Evolutionary conservation across 805 yeast species (phyloP), one percentile per base, ranked within the genome.

Genomic region (Metschnikowia kofuensis): DNA sequence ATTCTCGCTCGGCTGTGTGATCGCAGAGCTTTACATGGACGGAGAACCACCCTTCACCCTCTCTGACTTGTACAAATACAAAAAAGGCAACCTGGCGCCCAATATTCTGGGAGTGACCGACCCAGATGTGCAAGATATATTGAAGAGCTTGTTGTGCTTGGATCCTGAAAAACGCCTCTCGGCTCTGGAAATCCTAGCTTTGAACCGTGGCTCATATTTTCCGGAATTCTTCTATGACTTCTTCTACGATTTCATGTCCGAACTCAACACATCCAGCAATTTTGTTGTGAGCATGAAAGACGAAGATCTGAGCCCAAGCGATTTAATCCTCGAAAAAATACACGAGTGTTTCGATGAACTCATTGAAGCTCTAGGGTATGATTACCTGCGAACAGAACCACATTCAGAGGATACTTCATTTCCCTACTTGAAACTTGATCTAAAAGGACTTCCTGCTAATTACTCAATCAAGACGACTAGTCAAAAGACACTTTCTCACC

Each of bases 31-130:
- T 7, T 89, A 85, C 55, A 69, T 83, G 15, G 98, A 94, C 55
- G 97, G 97, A 0, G 77, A 87, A 14, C 87, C 97, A 0, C 76
- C 89, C 0, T 92, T 94, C 65, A 84, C 96, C 0, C 75, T 94
- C 11, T 83, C 98, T 0, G 96, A 91, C 60, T 70, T 91, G 52
- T 92, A 88, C 73, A 87, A 84, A 65, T 94, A 86, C 66, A 84
- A 84, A 58, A 79, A 79, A 50, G 78, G 82, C 2, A 90, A 86
- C 50, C 83, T 77, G 59, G 63, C 64, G 16, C 95, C 96, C 0
- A 82, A 82, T 48, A 64, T 88, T 41, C 74, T 77, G 7, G 75
- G 76, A 2, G 78, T 88, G 16, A 74, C 74, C 13, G 83, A 84
- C 54, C 53, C 60, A 0, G 57, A 71, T 26, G 72, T 89, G 1